phyloP scores from a whole-genome alignment of 2,329 filamentous ascomycete species.

The Colletotrichum euphorbiae region DNA sequence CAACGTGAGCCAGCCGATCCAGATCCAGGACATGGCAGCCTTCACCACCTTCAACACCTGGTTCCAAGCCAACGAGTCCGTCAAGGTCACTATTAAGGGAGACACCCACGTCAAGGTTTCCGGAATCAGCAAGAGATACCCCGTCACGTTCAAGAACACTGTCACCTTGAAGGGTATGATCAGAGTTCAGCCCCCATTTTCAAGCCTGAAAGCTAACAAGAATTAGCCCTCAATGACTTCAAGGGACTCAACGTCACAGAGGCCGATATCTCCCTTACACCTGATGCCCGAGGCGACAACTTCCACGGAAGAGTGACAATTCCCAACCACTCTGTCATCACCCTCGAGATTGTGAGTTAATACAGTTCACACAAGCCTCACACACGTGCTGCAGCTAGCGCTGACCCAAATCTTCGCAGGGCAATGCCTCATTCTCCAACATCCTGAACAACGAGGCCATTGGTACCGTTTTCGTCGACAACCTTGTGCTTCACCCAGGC shows the following conservation, averaged over 20 bases:
- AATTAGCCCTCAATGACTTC: constrained; percentile 64
- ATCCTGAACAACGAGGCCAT: constrained; percentile 63
- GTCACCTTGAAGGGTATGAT: constrained; percentile 56
- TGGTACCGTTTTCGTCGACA: constrained; percentile 67
- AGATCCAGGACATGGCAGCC: constrained; percentile 59
- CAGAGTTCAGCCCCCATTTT: background rate
- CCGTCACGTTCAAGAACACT: constrained; percentile 68
- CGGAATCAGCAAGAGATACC: constrained; percentile 61
- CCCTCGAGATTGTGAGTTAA: constrained; percentile 70
- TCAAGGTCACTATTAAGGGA: constrained; percentile 64
- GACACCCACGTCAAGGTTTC: constrained; percentile 63
- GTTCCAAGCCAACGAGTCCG: constrained; percentile 62
- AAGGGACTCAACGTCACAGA: constrained; percentile 64
- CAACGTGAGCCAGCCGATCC: constrained; percentile 62
- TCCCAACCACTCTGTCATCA: constrained; percentile 72
- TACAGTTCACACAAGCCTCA: background rate
- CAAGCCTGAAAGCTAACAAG: constrained; percentile 29
- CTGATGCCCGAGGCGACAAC: constrained; percentile 63
- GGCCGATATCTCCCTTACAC: constrained; percentile 58
- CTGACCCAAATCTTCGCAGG: constrained; percentile 52
- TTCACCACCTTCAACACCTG: constrained; percentile 67
- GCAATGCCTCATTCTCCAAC: constrained; percentile 72
- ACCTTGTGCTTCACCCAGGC: constrained; percentile 70
- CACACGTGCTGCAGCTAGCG: too few relatives aligned
- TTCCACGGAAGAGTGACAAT: constrained; percentile 70